Conservation (phyloP, 164 flowering plant species). For the Macadamia integrifolia region DNA sequence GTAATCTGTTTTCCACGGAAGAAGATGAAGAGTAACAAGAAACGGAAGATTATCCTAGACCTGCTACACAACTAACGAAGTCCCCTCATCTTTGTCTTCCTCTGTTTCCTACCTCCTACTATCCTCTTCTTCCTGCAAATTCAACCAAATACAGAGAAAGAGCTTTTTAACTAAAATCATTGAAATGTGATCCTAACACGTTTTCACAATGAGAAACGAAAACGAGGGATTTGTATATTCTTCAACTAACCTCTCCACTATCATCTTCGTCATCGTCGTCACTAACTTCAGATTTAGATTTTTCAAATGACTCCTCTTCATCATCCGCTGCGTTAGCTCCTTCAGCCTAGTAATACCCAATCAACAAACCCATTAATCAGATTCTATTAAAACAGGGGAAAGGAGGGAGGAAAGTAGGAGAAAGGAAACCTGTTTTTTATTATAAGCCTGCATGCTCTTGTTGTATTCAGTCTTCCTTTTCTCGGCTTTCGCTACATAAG, state of each 20-base stretch:
- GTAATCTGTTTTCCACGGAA: too few species aligned
- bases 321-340: constrained; percentile 29
- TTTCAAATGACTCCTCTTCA: constrained; percentile 40
- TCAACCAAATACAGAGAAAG: not conserved
- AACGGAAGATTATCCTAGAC: too few species aligned
- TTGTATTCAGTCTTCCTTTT: constrained; percentile 57
- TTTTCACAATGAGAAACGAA: too few species aligned
- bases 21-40: too few species aligned
- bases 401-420: not conserved
- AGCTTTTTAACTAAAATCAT: too few species aligned
- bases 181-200: too few species aligned
- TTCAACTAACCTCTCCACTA: constrained; percentile 34
- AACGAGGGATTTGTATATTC: not conserved
- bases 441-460: constrained; percentile 50
- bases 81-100: not conserved
- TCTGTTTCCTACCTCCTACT: not conserved
- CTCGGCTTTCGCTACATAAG: constrained; percentile 49
- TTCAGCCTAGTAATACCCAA: constrained; percentile 17
- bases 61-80: too few species aligned
- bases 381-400: not conserved
- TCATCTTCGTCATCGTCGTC: constrained; percentile 45
- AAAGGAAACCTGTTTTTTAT: constrained; percentile 35
- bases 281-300: constrained; percentile 45
- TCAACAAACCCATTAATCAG: not conserved
- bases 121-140: not conserved